Base-by-base conservation (phyloP, 108 stramenopile species). In the Cyclotella atomus region DNA sequence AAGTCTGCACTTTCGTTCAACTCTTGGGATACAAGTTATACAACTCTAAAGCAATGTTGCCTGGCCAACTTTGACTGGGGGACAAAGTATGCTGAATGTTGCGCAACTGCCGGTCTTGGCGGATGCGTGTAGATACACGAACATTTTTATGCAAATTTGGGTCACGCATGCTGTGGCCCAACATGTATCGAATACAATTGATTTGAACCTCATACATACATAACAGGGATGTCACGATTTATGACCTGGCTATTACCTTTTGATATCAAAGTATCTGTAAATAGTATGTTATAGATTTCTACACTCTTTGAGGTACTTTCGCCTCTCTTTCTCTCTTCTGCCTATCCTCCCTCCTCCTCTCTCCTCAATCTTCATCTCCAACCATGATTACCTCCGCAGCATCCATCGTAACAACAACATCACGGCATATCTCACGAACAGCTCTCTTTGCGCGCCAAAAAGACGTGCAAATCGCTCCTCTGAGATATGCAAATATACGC, bases 1-100 rank as follows among this genome's bases (percentile, higher is more conserved):
- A 65, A 65, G 19, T 6, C 15, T 0, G 8, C 27, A 49, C 20
- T 21, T 0, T 41, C 19, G 21, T 65, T 45, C 17, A 28, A 65
- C 2, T 21, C 46, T 28, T 65, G 64, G 64, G 45, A 65, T 3
- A 15, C 17, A 9, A 21, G 21, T 12, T 65, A 65, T 27, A 6
- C 27, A 17, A 47, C 64, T 4, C 64, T 65, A 15, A 34, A 65
- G 15, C 29, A 65, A 30, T 65, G 64, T 49, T 65, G 64, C 64
- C 47, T 29, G 8, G 27, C 20, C 3, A 16, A 65, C 14, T 65
- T 49, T 49, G 45, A 17, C 1, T 45, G 30, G 32, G 64, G 30
- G 5, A 17, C 19, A 35, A 38, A n/a, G 47, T 57, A 32, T 32
- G 56, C 29, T 32, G 30, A 57, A 28, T 57, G 60, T 27, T 62